These are phyloP conservation scores for Gardenia jasminoides DNA, from an alignment of 257 asterid species.

Conservation along the genomic window DNA sequence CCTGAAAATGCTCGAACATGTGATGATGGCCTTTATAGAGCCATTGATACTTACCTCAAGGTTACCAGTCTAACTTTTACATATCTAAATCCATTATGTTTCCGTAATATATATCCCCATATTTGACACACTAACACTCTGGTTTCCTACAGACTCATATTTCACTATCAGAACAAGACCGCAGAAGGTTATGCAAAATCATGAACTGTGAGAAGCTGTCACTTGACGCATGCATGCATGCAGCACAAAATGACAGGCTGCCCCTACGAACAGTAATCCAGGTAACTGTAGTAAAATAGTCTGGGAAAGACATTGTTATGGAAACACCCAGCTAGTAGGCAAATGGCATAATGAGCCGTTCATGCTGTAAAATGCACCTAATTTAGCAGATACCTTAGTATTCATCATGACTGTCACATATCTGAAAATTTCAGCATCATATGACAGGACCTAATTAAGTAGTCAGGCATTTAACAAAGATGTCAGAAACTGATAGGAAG, in stretches of 20 bases:
- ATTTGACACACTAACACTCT: slow-evolving; percentile 5
- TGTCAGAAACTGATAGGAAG: not conserved
- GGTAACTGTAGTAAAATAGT: slow-evolving; percentile 39
- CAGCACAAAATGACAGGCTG: slow-evolving; percentile 87
- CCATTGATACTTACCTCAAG: slow-evolving; percentile 80
- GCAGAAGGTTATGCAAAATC: slow-evolving; percentile 72
- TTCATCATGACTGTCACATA: not conserved
- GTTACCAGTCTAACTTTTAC: slow-evolving; percentile 29
- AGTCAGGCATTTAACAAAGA: not conserved
- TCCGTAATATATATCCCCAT: not conserved
- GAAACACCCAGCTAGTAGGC: not conserved
- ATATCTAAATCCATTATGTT: not conserved
- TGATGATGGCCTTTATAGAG: slow-evolving; percentile 83
- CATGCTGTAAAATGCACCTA: not conserved
- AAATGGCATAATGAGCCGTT: not conserved
- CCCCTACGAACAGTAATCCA: slow-evolving; percentile 77
- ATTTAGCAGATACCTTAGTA: not conserved
- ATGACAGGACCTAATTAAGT: not conserved
- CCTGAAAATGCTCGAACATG: slow-evolving; percentile 62
- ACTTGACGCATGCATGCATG: slow-evolving; percentile 78
- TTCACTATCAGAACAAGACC: slow-evolving; percentile 64
- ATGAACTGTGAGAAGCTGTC: slow-evolving; percentile 83
- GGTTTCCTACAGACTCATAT: slow-evolving; percentile 56
- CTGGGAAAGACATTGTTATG: slow-evolving; percentile 2
- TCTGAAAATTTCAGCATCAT: not conserved